Evolutionary conservation across 2,329 filamentous ascomycete genomes (phyloP), one percentile per base, ranked within the genome.

Genomic region (Rhinocladiella mackenziei): DNA sequence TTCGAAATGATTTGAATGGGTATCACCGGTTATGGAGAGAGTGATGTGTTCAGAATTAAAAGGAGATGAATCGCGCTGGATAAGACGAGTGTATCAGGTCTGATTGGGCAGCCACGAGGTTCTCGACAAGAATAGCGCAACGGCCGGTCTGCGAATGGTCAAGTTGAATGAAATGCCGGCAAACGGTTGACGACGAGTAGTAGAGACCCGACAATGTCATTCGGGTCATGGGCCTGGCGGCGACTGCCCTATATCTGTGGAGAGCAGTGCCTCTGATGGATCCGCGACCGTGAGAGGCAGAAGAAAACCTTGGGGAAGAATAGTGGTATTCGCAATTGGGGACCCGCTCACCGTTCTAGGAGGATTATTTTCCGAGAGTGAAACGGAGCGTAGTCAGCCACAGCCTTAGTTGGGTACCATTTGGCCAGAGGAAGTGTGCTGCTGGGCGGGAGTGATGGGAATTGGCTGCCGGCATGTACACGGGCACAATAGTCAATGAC

Each of bases 61-160:
- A 40, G 50, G 45, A 50, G 41, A 48, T 46, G 42, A 45, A 30
- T 29, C 22, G 22, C 37, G 43, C 31, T 31, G 39, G 43, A 45
- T 25, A 34, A 36, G 18, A 26, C 23, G 33, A 25, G 42, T 19
- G 26, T 35, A 30, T 8, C 36, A 10, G 36, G 37, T 32, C 6
- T 54, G 47, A 54, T 54, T 54, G 51, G 51, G 43, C 32, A 39
- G 44, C 31, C 28, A 20, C 17, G 34, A 36, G 29, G 23, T 31
- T 45, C 33, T 8, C 14, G 26, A 34, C 43, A 23, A 39, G 29
- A 43, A 45, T 51, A 46, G 47, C 39, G 44, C 51, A 54, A 54
- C 47, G 51, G 51, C 33, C 35, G 31, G 18, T 23, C 34, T 43
- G 45, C 40, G 38, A 51, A 43, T 45, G 25, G 43, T 44, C 30